Percentiles rank a stretch among this genome's conserved stretches.
Conservation (phyloP, 768 basidiomycete species). For the Suillus discolor region DNA sequence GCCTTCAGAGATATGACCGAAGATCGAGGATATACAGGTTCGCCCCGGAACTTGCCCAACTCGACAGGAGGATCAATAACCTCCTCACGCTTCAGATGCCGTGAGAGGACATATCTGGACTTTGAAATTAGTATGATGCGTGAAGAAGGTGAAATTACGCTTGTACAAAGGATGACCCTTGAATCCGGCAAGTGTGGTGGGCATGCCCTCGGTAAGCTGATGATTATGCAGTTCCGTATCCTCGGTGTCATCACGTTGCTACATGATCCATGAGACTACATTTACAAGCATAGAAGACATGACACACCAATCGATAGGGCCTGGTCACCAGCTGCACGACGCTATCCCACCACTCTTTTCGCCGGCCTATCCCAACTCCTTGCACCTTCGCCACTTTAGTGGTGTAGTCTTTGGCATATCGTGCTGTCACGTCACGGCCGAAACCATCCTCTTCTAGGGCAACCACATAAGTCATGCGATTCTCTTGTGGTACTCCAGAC, state of each 20-base stretch:
- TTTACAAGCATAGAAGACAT: slow-evolving; percentile 16
- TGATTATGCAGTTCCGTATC: slow-evolving; percentile 82
- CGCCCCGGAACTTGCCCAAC: slow-evolving; percentile 90
- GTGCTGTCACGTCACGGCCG: slow-evolving; percentile 86
- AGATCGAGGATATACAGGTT: slow-evolving; percentile 86
- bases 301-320: slow-evolving; percentile 79
- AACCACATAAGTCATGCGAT: slow-evolving; percentile 91
- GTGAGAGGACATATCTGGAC: slow-evolving; percentile 75
- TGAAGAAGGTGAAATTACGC: slow-evolving; percentile 10
- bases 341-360: slow-evolving; percentile 85
- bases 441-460: slow-evolving; percentile 95
- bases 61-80: slow-evolving; percentile 81
- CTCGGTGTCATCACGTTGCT: slow-evolving; percentile 94
- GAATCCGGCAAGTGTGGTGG: slow-evolving; percentile 86
- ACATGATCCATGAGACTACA: slow-evolving; percentile 22
- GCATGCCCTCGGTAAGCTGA: slow-evolving; percentile 91
- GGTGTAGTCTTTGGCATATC: slow-evolving; percentile 83
- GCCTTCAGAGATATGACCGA: slow-evolving; percentile 87
- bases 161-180: slow-evolving; percentile 92
- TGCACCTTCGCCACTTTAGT: slow-evolving; percentile 83
- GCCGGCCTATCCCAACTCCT: slow-evolving; percentile 56
- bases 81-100: slow-evolving; percentile 88
- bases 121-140: slow-evolving; percentile 10
- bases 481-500: slow-evolving; percentile 48
- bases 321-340: slow-evolving; percentile 65